Conservation (phyloP, 768 basidiomycete species). For the Mycena belliarum region DNA sequence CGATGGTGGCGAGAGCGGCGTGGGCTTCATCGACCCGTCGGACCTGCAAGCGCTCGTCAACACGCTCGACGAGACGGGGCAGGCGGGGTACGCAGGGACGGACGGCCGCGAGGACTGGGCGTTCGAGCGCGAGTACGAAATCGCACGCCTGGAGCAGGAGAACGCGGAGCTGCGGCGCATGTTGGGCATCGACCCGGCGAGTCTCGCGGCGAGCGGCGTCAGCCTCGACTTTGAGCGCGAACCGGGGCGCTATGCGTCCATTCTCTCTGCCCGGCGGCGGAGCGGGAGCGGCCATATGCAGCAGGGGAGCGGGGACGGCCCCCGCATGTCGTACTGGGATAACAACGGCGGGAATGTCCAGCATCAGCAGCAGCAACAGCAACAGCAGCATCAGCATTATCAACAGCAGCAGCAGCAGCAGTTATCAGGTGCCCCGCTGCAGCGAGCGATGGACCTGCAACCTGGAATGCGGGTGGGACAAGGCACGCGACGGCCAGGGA, state of each 20-base stretch:
- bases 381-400: conserved; percentile 23
- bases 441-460: conserved; percentile 52
- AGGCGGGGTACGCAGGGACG: conserved; percentile 12
- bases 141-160: conserved; percentile 77
- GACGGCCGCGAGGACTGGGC: conserved; percentile 77
- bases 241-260: conserved; percentile 39
- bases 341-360: conserved; percentile 25
- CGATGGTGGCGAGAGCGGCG: conserved; percentile 30
- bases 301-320: conserved; percentile 25
- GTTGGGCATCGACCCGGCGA: conserved; percentile 70
- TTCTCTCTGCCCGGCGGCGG: conserved; percentile 36
- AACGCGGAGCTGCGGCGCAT: conserved; percentile 76
- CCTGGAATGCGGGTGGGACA: conserved; percentile 54
- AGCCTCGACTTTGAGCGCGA: conserved; percentile 51
- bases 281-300: conserved; percentile 25
- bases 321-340: conserved; percentile 34
- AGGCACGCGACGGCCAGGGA: conserved; percentile 55
- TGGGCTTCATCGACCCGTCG: conserved; percentile 33
- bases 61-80: conserved; percentile 14
- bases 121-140: conserved; percentile 84
- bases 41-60: conserved; percentile 44
- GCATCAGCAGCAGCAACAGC: conserved; percentile 22
- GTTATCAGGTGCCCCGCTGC: conserved; percentile 35
- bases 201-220: conserved; percentile 54
- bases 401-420: conserved; percentile 31